Conservation (phyloP, 371 early-diverging fungal species). For the Apophysomyces ossiformis region DNA sequence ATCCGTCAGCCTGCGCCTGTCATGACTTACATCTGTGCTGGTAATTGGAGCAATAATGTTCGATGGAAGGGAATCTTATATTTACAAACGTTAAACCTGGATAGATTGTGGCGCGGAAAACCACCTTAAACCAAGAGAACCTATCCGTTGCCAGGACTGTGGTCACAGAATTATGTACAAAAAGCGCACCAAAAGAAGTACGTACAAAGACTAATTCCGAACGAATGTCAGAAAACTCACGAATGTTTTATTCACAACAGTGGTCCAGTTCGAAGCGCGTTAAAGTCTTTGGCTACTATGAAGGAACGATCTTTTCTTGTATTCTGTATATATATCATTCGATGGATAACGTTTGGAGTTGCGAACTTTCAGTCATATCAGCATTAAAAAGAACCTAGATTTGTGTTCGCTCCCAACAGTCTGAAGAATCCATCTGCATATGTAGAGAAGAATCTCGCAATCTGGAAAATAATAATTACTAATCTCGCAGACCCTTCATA, state of each 20-base stretch:
- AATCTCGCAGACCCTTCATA: too few relatives aligned
- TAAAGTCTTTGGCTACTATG: constrained; percentile 33
- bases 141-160: constrained; percentile 95
- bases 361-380: too few relatives aligned
- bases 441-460: too few relatives aligned
- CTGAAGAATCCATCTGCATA: too few relatives aligned
- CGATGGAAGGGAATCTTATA: not conserved
- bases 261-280: constrained; percentile 90
- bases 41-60: constrained; percentile 26
- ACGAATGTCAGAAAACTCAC: not conserved
- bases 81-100: not conserved
- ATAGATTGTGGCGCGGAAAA: constrained; percentile 88
- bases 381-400: too few relatives aligned
- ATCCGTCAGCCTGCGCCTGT: constrained; percentile 58
- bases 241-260: constrained; percentile 31
- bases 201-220: constrained; percentile 23
- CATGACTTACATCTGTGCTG: constrained; percentile 69
- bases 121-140: constrained; percentile 91
- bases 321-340: too few relatives aligned
- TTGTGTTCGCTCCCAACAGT: too few relatives aligned
- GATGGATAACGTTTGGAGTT: too few relatives aligned
- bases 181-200: constrained; percentile 94
- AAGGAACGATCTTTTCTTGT: not conserved
- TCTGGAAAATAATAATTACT: too few relatives aligned
- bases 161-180: constrained; percentile 97